Evolutionary conservation across 106 monocot genomes (phyloP), one percentile per base, ranked within the genome.

Genomic region (Dendrobium nobile): DNA sequence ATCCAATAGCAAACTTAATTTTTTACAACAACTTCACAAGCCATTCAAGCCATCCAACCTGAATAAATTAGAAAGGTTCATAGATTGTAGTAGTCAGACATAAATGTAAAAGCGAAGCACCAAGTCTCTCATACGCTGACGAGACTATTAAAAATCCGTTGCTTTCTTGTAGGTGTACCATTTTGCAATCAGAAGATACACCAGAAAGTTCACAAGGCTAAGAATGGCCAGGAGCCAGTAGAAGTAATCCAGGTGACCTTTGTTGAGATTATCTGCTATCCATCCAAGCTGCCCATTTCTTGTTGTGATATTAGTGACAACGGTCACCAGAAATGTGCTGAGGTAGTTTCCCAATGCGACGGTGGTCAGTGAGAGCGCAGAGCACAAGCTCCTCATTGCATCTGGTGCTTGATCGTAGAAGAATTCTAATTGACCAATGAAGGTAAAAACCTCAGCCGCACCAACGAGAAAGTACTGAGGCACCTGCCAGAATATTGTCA

Each of bases 371-470:
- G 84, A 82, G 19, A 84, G 61, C 4, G 87, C 85, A 2, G 88
- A 85, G 67, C 83, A 83, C 78, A 79, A 56, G 78, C 88, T 88
- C 55, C 88, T 83, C 88, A 88, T 88, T 13, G 88, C 88, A 72
- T 88, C 88, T 7, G 88, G 88, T 7, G 85, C 88, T 58, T 88
- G 88, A n/a, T 88, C 88, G 31, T 88, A 88, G 80, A 86, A 88
- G 80, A 88, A 88, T 75, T 86, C 85, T 56, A 86, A 19, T 31
- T 85, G 80, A 2, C 88, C 88, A 28, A 88, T 81, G 75, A 86
- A 81, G 0, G 85, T 88, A 45, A 85, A 85, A 10, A 88, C 77
- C 47, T 88, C 85, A 2, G 88, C 88, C 1, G 80, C 72, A 3
- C 82, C 88, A 1, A 88, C 41, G 42, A 88, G 72, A 82, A 88